phyloP scores from a whole-genome alignment of 2,329 filamentous ascomycete species.

The Phaeosphaeria sp. region DNA sequence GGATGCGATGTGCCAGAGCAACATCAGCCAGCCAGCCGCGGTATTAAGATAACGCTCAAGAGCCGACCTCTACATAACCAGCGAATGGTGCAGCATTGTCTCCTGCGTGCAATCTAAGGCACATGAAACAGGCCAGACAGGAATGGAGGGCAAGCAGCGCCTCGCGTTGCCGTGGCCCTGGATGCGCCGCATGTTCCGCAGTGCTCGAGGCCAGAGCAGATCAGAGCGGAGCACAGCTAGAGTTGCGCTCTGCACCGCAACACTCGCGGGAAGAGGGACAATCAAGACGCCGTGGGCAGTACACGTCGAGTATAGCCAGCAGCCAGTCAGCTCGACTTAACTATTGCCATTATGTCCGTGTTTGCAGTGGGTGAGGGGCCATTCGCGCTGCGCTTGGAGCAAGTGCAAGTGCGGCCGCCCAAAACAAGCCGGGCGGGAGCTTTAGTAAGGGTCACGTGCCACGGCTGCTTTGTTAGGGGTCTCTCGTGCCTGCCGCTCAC shows the following conservation, averaged over 20 bases:
- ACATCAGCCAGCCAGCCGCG: conserved; percentile 34
- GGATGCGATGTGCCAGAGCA: conserved; percentile 8
- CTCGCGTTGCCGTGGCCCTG: conserved; percentile 9
- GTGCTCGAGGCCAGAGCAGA: neutral
- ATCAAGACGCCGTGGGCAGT: neutral
- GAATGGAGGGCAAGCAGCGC: conserved; percentile 17
- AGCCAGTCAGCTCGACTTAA: neutral
- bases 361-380: conserved; percentile 1
- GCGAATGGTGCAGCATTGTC: conserved; percentile 32
- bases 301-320: neutral
- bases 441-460: conserved; percentile 1
- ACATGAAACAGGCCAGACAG: conserved; percentile 38
- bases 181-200: conserved; percentile 13
- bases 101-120: conserved; percentile 43
- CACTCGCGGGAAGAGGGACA: neutral
- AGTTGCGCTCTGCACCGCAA: neutral
- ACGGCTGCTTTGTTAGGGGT: neutral
- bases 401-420: conserved; percentile 2
- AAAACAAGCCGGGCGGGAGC: conserved; percentile 2
- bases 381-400: neutral
- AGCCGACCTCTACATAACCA: conserved; percentile 25
- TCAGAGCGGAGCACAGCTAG: neutral
- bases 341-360: neutral
- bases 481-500: neutral
- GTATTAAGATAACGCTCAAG: conserved; percentile 28